Evolutionary conservation across 2,329 filamentous ascomycete genomes (phyloP), one percentile per base, ranked within the genome.

Genomic region (Pestalotiopsis sp.): DNA sequence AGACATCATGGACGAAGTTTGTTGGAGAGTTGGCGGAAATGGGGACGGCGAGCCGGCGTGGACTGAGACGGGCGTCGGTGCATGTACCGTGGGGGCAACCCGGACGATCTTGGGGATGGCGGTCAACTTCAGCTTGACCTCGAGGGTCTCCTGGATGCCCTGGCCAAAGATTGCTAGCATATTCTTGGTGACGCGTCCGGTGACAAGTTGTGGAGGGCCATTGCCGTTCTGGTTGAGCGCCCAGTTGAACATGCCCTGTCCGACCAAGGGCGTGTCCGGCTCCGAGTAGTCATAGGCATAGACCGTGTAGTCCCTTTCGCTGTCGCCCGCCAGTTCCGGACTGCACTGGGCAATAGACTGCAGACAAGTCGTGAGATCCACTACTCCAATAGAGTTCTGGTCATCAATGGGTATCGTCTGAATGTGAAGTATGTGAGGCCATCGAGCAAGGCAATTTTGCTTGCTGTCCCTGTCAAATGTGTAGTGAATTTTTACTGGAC

Each of bases 211-310:
- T 13, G 89, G 90, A 73, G 91, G 86, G 25, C 38, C 3, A 39
- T 59, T 70, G 23, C 69, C 70, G 17, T 63, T 58, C 85, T 67
- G 86, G 76, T 77, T 89, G 60, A 98, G 85, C 25, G 91, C 90
- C 88, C 92, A 92, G 49, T 96, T 98, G 23, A 99, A 85, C 90
- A 98, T 93, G 66, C 97, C 96, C 80, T 99, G 95, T 25, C 96
- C 96, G 27, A 98, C 95, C 68, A 98, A 86, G 66, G 97, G 96
- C 20, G 91, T 93, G 77, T 98, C 95, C 72, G 93, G 93, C 81
- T 99, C 96, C 13, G 96, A 98, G 80, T 95, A 98, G 80, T 99
- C 96, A 83, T 94, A 93, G 38, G 95, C 94, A 81, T 99, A 99
- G 68, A 99, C 91, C n/a, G 94, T 96, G 82, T 96, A 99, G 82